These are phyloP conservation scores for Isabelozyma pseudorhagii DNA, from an alignment of 805 yeast species.

Conservation along the genomic window DNA sequence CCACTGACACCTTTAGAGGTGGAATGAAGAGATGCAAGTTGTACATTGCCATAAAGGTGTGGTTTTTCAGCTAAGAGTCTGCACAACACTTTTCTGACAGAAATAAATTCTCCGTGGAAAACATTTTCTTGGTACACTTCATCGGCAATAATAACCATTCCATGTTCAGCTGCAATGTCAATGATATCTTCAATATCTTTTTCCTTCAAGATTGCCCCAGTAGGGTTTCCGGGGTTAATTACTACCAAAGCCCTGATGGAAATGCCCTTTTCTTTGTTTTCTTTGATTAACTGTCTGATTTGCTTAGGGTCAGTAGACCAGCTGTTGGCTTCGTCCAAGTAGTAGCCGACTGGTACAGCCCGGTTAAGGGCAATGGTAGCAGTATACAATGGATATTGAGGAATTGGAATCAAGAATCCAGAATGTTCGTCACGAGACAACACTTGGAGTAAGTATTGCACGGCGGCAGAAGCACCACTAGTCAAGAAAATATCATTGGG, in stretches of 20 bases:
- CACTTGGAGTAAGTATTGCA: conserved; percentile 70
- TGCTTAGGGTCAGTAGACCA: conserved; percentile 82
- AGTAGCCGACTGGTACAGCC: conserved; percentile 83
- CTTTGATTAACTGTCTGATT: conserved; percentile 51
- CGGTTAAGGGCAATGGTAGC: conserved; percentile 88
- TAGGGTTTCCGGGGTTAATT: conserved; percentile 98
- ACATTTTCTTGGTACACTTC: conserved; percentile 97
- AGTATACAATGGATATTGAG: conserved; percentile 96
- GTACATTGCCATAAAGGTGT: conserved; percentile 65
- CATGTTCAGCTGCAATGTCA: conserved; percentile 77
- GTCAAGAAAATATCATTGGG: conserved; percentile 80
- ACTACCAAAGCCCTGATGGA: conserved; percentile 79
- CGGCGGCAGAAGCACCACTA: conserved; percentile 94
- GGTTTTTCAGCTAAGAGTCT: conserved; percentile 53
- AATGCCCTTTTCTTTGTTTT: conserved; percentile 50
- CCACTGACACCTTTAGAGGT: conserved; percentile 97
- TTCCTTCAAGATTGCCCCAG: conserved; percentile 76
- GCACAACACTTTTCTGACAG: conserved; percentile 77
- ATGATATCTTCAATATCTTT: conserved; percentile 70
- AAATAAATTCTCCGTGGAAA: conserved; percentile 75
- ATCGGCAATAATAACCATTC: conserved; percentile 88
- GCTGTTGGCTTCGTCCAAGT: conserved; percentile 69
- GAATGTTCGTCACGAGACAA: conserved; percentile 64
- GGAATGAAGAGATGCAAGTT: conserved; percentile 92
- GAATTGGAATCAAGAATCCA: conserved; percentile 90